Conservation (phyloP, 78 protist species). For the Capsaspora owczarzaki region DNA sequence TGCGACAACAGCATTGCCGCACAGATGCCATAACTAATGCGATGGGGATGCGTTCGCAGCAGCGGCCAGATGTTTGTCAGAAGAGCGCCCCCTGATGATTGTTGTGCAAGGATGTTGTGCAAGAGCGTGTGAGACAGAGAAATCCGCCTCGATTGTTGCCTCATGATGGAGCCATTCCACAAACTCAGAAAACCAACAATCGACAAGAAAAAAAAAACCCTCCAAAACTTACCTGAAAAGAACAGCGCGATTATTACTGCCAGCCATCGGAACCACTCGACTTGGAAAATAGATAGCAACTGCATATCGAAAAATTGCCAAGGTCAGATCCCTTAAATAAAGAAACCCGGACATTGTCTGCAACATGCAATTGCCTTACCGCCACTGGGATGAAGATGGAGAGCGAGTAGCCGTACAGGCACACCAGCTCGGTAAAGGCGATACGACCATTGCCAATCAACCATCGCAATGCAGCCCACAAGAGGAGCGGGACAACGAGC, state of each 20-base stretch:
- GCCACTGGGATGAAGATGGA: not conserved
- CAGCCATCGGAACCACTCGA: not conserved
- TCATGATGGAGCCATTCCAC: not conserved
- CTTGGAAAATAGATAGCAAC: not conserved
- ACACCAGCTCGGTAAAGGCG: not conserved
- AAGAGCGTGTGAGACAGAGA: not conserved
- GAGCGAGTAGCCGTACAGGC: conserved; percentile 5
- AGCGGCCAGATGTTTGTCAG: not conserved
- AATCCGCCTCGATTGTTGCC: not conserved
- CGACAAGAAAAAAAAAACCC: not conserved
- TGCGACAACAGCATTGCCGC: not conserved
- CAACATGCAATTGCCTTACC: not conserved
- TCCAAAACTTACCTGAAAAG: not conserved
- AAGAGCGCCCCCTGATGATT: not conserved
- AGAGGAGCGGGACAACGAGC: not conserved
- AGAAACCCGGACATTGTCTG: too few species aligned
- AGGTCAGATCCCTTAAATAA: too few species aligned
- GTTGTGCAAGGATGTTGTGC: not conserved
- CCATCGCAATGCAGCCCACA: not conserved
- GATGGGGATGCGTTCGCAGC: not conserved
- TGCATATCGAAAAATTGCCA: not conserved
- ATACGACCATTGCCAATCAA: too few species aligned
- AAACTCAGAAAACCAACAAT: not conserved
- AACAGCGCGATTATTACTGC: not conserved
- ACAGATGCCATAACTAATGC: not conserved